Base-by-base conservation (phyloP, 805 yeast genomes). In the Ogataea nonfermentans region DNA sequence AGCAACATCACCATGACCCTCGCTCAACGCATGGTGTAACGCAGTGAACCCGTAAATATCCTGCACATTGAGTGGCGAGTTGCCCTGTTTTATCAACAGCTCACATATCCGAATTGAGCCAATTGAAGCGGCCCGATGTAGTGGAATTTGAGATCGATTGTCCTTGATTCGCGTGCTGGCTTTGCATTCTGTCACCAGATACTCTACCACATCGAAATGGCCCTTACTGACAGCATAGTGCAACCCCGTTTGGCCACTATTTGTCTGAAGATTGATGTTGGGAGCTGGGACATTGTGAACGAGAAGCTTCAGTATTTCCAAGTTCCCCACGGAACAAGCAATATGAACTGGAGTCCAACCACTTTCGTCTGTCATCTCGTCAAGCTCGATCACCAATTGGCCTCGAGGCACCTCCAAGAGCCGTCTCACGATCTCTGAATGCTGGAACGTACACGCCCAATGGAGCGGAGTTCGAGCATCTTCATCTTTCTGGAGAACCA, bases 281-380 rank as follows among this genome's bases (percentile, higher is more conserved):
- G 84, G 83, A 12, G 56, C 54, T 0, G 85, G 83, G 1, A 65
- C 66, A 45, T 70, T 67, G 0, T 58, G 62, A 48, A 79, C 64
- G n/a, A 88, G 54, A 31, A 67, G 52, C 8, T 72, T 66, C 3
- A 87, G 51, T 7, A 81, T 71, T 6, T 67, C 70, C 15, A 68
- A 50, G 51, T 78, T 75, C 0, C 96, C 96, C 2, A 82, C 68
- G 0, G 96, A 76, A 0, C 84, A 73, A 0, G 93, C 88, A 37
- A 91, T 80, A 60, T 90, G 97, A 24, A 87, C 53, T 1, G 95
- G 88, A 0, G 91, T 82, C 96, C 96, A 90, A 0, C 95, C 95
- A 9, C 90, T 70, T 13, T 74, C 81, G 58, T 90, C 98, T 0
- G 55, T 52, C 51, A 70, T 58, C 3, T 81, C 84, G 55, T 88